Base-by-base conservation (phyloP, 306 rosid genomes). In the Lupinus albus region DNA sequence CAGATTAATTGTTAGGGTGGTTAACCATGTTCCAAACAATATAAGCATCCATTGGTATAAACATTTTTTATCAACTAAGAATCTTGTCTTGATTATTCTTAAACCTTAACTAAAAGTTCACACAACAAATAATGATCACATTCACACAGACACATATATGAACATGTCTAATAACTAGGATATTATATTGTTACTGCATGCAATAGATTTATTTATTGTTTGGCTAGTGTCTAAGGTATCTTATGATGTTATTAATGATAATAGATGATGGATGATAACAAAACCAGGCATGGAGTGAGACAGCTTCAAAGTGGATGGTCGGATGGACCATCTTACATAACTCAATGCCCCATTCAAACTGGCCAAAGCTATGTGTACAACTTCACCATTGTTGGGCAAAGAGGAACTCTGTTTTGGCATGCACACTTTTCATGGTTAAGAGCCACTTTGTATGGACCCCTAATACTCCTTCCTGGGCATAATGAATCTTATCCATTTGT, bases 41-140 rank as follows among this genome's bases (percentile, higher is more conserved):
- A 75, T 89, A 76, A 79, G 25, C 64, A 18, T 89, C 18, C 96
- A 89, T 64, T 86, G 96, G 96, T 89, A 86, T 10, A 75, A 62
- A 41, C n/a, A 30, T 28, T 64, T 52, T 53, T 7, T 3, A 0
- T 78, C 15, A 11, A 13, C 3, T 64, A 11, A 25, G 2, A 25
- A 25, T 25, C 30, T 25, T 25, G 17, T 9, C 4, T 25, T 60
- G 21, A 30, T 30, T 14, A 48, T 41, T 42, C 48, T 63, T 53
- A 21, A 48, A 25, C 38, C 6, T 9, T 12, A 41, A 52, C 56
- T 64, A 52, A 17, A 50, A 60, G 30, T 25, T 25, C 4, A 33
- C 13, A 3, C 7, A 61, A 60, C 47, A 60, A 36, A 36, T 9
- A 21, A 36, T 49, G 30, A 25, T 25, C 30, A 3, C 30, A 25